These are phyloP conservation scores for Podospora bellae-mahoneyi DNA, from an alignment of 495 filamentous ascomycete genomes.

Conservation along the genomic window DNA sequence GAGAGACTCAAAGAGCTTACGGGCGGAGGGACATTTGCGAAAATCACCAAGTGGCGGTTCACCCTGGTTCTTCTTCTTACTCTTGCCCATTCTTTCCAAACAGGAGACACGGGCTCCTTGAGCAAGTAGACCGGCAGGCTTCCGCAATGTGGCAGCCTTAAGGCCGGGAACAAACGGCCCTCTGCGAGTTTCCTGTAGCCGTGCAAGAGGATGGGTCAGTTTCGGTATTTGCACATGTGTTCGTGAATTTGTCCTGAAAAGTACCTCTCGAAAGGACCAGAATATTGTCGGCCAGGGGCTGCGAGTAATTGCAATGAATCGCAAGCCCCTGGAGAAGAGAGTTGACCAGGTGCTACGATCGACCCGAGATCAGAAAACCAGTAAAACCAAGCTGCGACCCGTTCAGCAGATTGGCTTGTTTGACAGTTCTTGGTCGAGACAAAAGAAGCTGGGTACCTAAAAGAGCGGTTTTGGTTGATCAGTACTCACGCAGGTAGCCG, in stretches of 20 bases:
- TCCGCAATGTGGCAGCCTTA: neutral
- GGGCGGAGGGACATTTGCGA: slow-evolving; percentile 13
- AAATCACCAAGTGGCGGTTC: slow-evolving; percentile 7
- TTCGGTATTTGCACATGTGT: neutral
- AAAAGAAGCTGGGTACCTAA: neutral
- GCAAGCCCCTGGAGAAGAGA: neutral
- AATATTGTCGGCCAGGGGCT: neutral
- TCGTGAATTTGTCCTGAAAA: neutral
- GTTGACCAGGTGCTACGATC: neutral
- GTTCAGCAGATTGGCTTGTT: neutral
- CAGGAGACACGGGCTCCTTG: neutral
- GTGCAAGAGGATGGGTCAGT: neutral
- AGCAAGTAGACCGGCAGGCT: neutral
- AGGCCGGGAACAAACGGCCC: neutral
- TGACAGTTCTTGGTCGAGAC: neutral
- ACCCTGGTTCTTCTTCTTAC: slow-evolving; percentile 12
- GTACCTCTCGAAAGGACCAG: neutral
- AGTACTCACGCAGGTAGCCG: neutral
- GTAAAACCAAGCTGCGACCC: neutral
- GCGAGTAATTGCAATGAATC: neutral
- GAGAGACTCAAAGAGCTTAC: slow-evolving; percentile 22
- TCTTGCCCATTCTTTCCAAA: slow-evolving; percentile 11
- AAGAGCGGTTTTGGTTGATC: neutral
- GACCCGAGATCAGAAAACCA: neutral
- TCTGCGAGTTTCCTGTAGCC: neutral